A percentile compares a stretch with the other conserved stretches of the same genome.
These are phyloP conservation scores for Thermothielavioides terrestris DNA, from an alignment of 495 filamentous ascomycete genomes.

Conservation along the genomic window DNA sequence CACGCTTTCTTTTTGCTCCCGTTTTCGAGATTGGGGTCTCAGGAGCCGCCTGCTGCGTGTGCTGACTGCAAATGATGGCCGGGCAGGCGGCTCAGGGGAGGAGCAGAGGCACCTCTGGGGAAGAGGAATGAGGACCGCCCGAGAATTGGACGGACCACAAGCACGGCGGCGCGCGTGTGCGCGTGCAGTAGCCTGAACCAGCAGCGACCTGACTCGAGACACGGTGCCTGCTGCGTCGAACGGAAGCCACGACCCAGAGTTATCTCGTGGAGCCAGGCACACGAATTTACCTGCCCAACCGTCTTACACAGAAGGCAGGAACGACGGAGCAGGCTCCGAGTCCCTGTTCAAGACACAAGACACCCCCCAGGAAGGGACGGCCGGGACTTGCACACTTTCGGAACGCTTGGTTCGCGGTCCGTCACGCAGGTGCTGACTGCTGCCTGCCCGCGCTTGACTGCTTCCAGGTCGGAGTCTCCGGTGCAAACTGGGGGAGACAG, in stretches of 20 bases:
- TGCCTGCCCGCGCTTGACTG: no score
- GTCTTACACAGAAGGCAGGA: no score
- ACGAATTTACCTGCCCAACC: no score
- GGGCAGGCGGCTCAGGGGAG: not conserved
- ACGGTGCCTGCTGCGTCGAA: not conserved
- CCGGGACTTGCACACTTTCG: not conserved
- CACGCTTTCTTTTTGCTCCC: conserved; percentile 10
- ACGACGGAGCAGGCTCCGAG: no score
- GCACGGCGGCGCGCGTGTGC: not conserved
- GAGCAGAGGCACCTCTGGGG: no score
- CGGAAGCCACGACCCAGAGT: not conserved
- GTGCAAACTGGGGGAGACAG: no score
- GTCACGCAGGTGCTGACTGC: no score
- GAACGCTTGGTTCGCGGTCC: not conserved
- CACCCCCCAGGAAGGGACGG: not conserved
- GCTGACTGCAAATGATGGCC: not conserved
- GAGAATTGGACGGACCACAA: not conserved
- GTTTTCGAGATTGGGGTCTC: conserved; percentile 11
- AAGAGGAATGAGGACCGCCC: not conserved
- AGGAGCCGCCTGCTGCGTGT: not conserved
- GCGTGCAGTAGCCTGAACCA: not conserved
- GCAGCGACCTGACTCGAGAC: not conserved
- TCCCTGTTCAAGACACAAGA: no score
- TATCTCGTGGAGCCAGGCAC: no score
- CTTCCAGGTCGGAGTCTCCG: no score